These are phyloP conservation scores for Gracilariopsis chorda DNA, from an alignment of 23 red algal species.

Conservation along the genomic window DNA sequence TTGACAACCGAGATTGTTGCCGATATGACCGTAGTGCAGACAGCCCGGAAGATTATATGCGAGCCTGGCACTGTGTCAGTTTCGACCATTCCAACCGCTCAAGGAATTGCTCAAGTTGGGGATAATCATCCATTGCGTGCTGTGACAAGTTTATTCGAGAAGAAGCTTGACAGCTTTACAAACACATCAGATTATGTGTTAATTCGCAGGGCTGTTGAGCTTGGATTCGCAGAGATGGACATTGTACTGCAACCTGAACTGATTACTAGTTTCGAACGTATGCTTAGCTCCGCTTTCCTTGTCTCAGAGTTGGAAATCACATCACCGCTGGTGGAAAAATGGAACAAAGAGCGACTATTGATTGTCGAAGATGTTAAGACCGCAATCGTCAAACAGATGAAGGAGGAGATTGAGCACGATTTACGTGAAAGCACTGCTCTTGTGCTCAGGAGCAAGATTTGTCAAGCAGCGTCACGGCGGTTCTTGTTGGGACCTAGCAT, in stretches of 20 bases:
- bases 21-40: slow-evolving; percentile 49
- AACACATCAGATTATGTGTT: slow-evolving; percentile 52
- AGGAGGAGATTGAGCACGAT: slow-evolving; percentile 14
- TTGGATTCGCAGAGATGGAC: slow-evolving; percentile 47
- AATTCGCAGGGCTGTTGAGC: slow-evolving; percentile 31
- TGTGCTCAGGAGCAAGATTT: slow-evolving; percentile 31
- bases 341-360: slow-evolving; percentile 33
- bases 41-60: slow-evolving; percentile 16
- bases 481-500: slow-evolving; percentile 58
- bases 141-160: slow-evolving; percentile 31
- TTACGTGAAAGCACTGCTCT: slow-evolving; percentile 1
- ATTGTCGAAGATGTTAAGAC: slow-evolving; percentile 50
- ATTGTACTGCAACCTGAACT: slow-evolving; percentile 48
- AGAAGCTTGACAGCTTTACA: slow-evolving; percentile 45
- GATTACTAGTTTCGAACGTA: background rate
- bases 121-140: slow-evolving; percentile 62
- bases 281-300: slow-evolving; percentile 42
- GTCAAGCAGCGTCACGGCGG: slow-evolving; percentile 41
- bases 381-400: slow-evolving; percentile 18
- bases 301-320: slow-evolving; percentile 20
- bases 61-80: slow-evolving; percentile 41
- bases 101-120: slow-evolving; percentile 54
- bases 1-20: slow-evolving; percentile 36
- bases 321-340: slow-evolving; percentile 37
- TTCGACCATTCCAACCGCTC: slow-evolving; percentile 48